A percentile compares a stretch with the other conserved stretches of the same genome.
phyloP scores from a whole-genome alignment of 1,284 basidiomycete species.

The Golubevia pallescens region DNA sequence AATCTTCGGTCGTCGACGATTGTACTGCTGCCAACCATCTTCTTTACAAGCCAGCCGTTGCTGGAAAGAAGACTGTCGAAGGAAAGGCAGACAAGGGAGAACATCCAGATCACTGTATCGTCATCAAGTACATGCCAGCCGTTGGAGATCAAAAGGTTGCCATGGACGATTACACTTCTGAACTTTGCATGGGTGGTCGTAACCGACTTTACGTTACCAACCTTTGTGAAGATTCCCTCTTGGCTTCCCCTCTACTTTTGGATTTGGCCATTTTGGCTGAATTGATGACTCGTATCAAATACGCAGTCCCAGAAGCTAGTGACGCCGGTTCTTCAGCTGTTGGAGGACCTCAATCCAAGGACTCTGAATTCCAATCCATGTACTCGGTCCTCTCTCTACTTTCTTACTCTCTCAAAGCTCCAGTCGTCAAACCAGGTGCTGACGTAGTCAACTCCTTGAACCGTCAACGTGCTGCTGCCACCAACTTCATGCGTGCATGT shows the following conservation, averaged over 20 bases:
- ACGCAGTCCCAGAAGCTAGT: constrained; percentile 69
- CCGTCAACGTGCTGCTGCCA: constrained; percentile 91
- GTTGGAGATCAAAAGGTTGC: constrained; percentile 97
- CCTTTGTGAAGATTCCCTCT: constrained; percentile 78
- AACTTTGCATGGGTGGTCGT: constrained; percentile 72
- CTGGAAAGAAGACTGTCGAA: constrained; percentile 65
- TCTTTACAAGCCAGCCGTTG: constrained; percentile 78
- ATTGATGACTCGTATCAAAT: constrained; percentile 87
- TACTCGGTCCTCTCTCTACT: constrained; percentile 59
- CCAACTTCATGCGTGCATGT: constrained; percentile 78
- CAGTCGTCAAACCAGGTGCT: constrained; percentile 91
- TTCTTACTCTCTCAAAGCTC: constrained; percentile 78
- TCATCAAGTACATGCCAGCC: constrained; percentile 75
- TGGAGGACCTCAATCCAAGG: constrained; percentile 61
- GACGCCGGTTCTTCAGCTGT: constrained; percentile 53
- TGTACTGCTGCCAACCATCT: constrained; percentile 74
- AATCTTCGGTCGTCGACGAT: constrained; percentile 92
- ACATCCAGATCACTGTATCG: constrained; percentile 95
- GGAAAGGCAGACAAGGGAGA: constrained; percentile 77
- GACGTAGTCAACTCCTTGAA: constrained; percentile 94
- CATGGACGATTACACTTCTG: constrained; percentile 98
- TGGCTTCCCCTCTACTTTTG: constrained; percentile 93
- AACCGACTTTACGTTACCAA: constrained; percentile 51
- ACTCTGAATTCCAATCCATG: constrained; percentile 48
- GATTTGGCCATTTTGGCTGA: constrained; percentile 93